A percentile compares a stretch with the other conserved stretches of the same genome.
Evolutionary conservation across 768 basidiomycete genomes (phyloP).

Genomic region (Naganishia kalamii): DNA sequence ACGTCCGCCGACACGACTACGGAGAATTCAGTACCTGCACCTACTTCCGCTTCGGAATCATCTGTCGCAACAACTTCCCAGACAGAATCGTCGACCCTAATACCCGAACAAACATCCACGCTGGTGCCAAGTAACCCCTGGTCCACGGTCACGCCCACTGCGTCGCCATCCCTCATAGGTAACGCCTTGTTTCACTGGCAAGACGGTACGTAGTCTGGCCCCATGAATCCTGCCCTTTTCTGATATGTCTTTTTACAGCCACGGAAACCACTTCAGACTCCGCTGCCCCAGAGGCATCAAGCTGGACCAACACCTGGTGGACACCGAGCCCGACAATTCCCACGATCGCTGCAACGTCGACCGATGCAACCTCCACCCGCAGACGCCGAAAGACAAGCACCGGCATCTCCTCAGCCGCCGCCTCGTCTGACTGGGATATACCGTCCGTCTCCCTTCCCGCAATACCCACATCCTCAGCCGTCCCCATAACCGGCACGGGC

Average conservation of each 20-base stretch:
- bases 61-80: not conserved
- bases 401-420: not conserved
- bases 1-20: not conserved
- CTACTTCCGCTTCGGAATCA: not conserved
- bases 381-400: not conserved
- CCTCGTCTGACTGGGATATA: not conserved
- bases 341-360: not conserved
- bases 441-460: not conserved
- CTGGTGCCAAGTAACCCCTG: not conserved
- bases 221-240: not conserved
- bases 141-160: not conserved
- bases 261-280: not conserved
- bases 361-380: not conserved
- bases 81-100: not conserved
- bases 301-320: slow-evolving; percentile 8
- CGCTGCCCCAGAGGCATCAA: not conserved
- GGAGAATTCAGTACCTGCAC: not conserved
- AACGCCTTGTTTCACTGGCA: slow-evolving; percentile 8
- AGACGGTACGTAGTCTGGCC: not conserved
- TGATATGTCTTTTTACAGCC: not conserved
- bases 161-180: not conserved
- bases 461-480: not conserved
- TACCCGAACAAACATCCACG: no score
- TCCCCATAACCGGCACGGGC: not conserved
- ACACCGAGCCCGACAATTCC: not conserved